Base-by-base conservation (phyloP, 805 yeast genomes). In the Komagataella pseudopastoris region DNA sequence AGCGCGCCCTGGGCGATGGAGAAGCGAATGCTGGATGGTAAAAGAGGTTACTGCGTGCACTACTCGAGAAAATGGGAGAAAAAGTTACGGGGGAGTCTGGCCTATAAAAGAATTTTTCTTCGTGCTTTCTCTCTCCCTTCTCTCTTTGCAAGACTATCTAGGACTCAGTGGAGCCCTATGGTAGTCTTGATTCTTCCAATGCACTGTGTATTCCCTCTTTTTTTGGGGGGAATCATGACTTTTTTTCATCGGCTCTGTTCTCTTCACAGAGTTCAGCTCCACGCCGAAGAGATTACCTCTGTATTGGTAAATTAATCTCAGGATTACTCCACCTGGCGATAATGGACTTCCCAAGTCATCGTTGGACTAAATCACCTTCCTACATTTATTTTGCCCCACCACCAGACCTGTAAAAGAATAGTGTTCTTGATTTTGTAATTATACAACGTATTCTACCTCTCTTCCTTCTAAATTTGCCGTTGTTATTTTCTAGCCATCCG, bases 291-390 rank as follows among this genome's bases (percentile, higher is more conserved):
- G 50, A 51, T 47, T 47, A 51, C 52, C 48, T 23, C 47, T 24
- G 52, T 50, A 47, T 47, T 51, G 52, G 52, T 30, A 51, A 49
- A 51, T n/a, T 17, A 44, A 44, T 16, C 48, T 23, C 23, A 46
- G 52, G 52, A 48, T 30, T 45, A 51, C 52, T 51, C 52, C 52
- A 51, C 52, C 52, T 50, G 24, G 52, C 17, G 44, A 23, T 23
- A 16, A 22, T 17, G 24, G 14, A 18, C 18, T 24, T 18, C 39
- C 46, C 12, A 17, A 30, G 23, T 18, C 20, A 23, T 23, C 18
- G 24, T 12, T 49, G 52, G 47, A 49, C 47, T 44, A 20, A 46
- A 50, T 50, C 52, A 50, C 52, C 43, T 46, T 50, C 52, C 52
- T 50, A 50, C 44, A 50, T 50, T 22, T 44, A 3, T 17, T 12